Base-by-base conservation (phyloP, 1,139 yeast genomes). In the Magnusiomyces tetraspermus region DNA sequence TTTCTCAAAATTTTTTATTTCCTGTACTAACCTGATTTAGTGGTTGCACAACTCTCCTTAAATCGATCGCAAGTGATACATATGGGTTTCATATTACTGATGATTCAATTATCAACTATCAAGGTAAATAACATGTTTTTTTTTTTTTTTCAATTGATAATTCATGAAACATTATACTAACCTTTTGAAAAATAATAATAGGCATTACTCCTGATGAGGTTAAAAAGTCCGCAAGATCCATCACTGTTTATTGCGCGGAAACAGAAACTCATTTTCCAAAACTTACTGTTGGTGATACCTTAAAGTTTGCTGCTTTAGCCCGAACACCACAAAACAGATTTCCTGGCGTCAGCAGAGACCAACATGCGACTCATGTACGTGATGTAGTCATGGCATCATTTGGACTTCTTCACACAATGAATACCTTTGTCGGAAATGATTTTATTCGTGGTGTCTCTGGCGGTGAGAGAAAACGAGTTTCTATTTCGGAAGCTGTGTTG, bases 381-480 rank as follows among this genome's bases (percentile, higher is more conserved):
- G 79, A 79, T 43, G 85, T 83, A 22, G 74, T 76, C 56, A 82
- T 83, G 86, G 87, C 90, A 21, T 80, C 83, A 23, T 83, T 78
- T 63, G 90, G 90, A 59, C 71, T 83, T 49, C 70, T 76, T 44
- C 88, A 83, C 61, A 82, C 86, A n/a, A 74, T 76, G 57, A 75
- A 82, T 63, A 82, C 89, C 30, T 76, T 77, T 59, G 89, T 83
- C 36, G 90, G 90, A 54, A 77, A 80, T 63, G 87, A 83, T 61
- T 78, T 76, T 54, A 77, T 84, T 46, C 76, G 90, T 62, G 94
- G 94, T 68, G 86, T 85, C 37, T 83, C 90, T 46, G 94, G 94
- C 61, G 94, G 94, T 71, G 92, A 85, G 70, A 76, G 92, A 61
- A 84, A 84, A 69, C 81, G 94, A 68, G 92, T 85, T 24, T 83